Percentiles rank a stretch among this genome's conserved stretches.
Evolutionary conservation across 352 stramenopile genomes (phyloP).

Genomic region (Phytophthora sojae): DNA sequence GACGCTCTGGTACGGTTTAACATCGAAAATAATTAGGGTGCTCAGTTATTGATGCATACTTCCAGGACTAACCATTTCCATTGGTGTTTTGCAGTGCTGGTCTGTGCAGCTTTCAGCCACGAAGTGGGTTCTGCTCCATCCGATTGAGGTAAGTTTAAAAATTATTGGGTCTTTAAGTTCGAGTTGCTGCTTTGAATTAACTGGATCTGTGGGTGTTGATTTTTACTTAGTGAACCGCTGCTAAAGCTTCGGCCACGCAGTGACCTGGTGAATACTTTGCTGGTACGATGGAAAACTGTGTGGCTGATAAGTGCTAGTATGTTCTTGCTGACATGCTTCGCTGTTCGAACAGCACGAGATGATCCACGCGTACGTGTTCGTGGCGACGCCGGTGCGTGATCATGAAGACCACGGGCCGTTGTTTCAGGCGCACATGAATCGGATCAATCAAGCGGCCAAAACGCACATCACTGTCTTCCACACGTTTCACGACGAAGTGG

Average conservation of each 20-base stretch:
- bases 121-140: constrained; percentile 85
- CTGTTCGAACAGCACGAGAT: constrained; percentile 81
- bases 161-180: neutral
- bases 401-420: constrained; percentile 87
- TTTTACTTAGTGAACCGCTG: constrained; percentile 66
- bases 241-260: constrained; percentile 82
- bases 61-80: neutral
- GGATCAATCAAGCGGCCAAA: constrained; percentile 70
- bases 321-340: neutral
- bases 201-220: neutral
- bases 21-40: neutral
- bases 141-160: constrained; percentile 61
- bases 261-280: constrained; percentile 88
- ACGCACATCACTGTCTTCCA: constrained; percentile 91
- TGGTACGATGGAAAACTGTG: constrained; percentile 43
- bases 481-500: constrained; percentile 92
- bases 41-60: neutral
- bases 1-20: constrained; percentile 78
- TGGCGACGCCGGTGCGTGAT: constrained; percentile 78
- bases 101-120: constrained; percentile 80
- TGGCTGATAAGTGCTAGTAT: neutral
- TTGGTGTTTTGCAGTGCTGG: constrained; percentile 55
- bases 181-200: neutral
- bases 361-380: constrained; percentile 92
- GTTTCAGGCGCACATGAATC: constrained; percentile 85